Conservation (phyloP, 441 rosid species). For the Croton setiger region DNA sequence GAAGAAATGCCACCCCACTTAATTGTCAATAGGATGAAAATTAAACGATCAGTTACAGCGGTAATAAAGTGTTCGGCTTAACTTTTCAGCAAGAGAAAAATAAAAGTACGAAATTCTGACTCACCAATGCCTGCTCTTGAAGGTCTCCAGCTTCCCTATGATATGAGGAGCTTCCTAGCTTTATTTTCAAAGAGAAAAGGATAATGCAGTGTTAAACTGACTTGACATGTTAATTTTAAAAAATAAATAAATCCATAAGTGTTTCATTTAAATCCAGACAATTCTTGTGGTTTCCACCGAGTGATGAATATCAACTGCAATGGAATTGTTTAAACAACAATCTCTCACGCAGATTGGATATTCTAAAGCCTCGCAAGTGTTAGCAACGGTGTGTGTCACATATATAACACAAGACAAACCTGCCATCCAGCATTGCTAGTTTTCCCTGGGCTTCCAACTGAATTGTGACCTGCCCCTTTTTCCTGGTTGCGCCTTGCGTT, state of each 20-base stretch:
- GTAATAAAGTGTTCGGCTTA: not conserved
- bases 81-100: not conserved
- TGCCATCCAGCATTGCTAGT: slow-evolving; percentile 27
- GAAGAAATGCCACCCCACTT: slow-evolving; percentile 66
- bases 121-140: slow-evolving; percentile 29
- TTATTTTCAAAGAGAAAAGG: slow-evolving; percentile 17
- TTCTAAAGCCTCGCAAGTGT: not conserved
- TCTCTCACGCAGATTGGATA: slow-evolving; percentile 1
- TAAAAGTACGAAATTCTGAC: slow-evolving; percentile 20
- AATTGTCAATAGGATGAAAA: slow-evolving; percentile 20
- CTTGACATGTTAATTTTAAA: not conserved
- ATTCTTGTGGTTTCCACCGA: not conserved
- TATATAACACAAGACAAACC: slow-evolving; percentile 29
- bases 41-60: slow-evolving; percentile 15
- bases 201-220: not conserved
- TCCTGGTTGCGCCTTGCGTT: slow-evolving; percentile 33
- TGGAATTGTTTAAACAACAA: not conserved
- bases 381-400: not conserved
- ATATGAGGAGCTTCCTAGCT: slow-evolving; percentile 44
- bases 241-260: not conserved
- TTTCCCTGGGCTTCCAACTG: slow-evolving; percentile 28
- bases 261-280: slow-evolving; percentile 1
- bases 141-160: slow-evolving; percentile 28
- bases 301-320: not conserved
- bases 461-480: slow-evolving; percentile 22